Evolutionary conservation across 225 moss, liverwort and hornwort species (phyloP), one percentile per base, ranked within the genome.

Genomic region (Neckera pumila): DNA sequence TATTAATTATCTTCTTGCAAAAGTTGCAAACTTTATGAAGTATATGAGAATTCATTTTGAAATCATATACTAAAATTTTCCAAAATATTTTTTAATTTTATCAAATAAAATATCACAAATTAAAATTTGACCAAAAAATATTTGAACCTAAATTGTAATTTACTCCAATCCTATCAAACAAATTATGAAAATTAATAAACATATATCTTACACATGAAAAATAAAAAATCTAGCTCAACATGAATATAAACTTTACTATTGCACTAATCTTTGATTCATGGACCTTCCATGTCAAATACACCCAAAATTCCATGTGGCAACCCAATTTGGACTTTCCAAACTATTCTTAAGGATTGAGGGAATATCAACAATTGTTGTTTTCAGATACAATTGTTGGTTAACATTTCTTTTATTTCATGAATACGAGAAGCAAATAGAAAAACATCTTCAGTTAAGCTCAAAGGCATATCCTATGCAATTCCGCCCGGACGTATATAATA

Each of bases 261-360:
- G 0, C 6, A 17, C 10, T 43, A 28, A 17, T 9, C 26, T 27
- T 72, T 0, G 0, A 43, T 43, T 9, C 3, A 43, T 43, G 10
- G 16, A 42, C 43, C 16, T 16, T 3, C 5, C 10, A 6, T 10
- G 3, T 16, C 43, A 72, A 43, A 17, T 28, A 43, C 0, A 26
- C 15, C 4, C 15, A 23, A 45, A 11, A 30, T 1, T 23, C 38
- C 26, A 27, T 45, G 13, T 45, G 0, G 2, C 45, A 45, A 73
- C 0, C 11, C 28, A 73, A 47, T 18, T 18, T 47, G 1, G 7
- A 4, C 11, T 74, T 74, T 9, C 2, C 6, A 30, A 73, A 28
- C 6, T 30, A 30, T 30, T 11, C 30, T 67, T 4, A 9, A 5
- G 2, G 14, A 3, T 15, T 25, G 6, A 30, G 0, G 3, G 9